A percentile compares a stretch with the other conserved stretches of the same genome.
Conservation (phyloP, 2,329 filamentous ascomycete species). For the Stachybotrys chartarum region DNA sequence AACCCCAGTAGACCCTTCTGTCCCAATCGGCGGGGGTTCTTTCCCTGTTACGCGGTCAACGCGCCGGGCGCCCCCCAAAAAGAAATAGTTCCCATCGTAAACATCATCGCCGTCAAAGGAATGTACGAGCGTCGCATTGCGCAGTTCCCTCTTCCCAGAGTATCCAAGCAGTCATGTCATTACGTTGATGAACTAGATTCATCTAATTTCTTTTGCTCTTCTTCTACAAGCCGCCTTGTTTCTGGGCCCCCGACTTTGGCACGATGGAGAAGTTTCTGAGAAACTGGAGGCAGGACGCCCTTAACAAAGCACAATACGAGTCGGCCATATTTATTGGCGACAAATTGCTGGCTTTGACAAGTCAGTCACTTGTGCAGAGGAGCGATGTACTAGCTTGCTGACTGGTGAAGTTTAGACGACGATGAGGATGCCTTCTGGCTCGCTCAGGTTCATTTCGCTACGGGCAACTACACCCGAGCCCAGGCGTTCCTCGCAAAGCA, state of each 20-base stretch:
- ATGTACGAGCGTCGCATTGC: not conserved
- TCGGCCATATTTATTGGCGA: slow-evolving; percentile 96
- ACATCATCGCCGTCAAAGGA: not conserved
- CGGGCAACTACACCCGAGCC: slow-evolving; percentile 89
- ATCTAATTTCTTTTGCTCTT: not conserved
- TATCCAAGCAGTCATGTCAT: not conserved
- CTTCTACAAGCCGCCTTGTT: not conserved
- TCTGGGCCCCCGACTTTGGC: not conserved
- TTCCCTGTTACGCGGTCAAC: not conserved
- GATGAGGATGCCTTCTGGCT: slow-evolving; percentile 95
- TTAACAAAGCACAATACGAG: slow-evolving; percentile 94
- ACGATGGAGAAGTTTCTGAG: slow-evolving; percentile 90
- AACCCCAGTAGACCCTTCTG: not conserved
- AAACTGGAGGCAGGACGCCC: slow-evolving; percentile 89
- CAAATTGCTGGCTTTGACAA: slow-evolving; percentile 89
- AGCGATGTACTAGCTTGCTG: not conserved
- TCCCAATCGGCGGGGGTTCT: not conserved
- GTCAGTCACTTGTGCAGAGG: slow-evolving; percentile 43
- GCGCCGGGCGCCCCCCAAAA: not conserved
- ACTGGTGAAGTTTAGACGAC: slow-evolving; percentile 52
- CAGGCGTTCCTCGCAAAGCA: slow-evolving; percentile 79
- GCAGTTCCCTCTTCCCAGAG: not conserved
- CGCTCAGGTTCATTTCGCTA: slow-evolving; percentile 95
- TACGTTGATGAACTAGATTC: not conserved
- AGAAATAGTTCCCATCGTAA: not conserved